Base-by-base conservation (phyloP, 371 early-diverging fungal genomes). In the Apophysomyces elegans region DNA sequence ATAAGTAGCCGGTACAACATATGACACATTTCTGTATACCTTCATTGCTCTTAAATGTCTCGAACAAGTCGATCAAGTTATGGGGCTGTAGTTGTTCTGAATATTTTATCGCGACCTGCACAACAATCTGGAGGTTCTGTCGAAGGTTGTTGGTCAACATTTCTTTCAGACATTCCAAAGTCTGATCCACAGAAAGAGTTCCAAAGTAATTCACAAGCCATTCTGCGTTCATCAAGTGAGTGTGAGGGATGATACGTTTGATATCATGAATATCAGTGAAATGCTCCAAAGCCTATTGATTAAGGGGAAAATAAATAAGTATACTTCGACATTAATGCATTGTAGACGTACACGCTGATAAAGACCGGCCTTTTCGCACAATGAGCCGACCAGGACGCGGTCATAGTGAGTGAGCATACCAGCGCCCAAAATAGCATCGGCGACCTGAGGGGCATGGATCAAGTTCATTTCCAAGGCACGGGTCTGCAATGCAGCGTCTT, bases 401-500 rank as follows among this genome's bases (percentile, higher is more conserved):
- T 99, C 99, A 70, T 98, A 99, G 73, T 97, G 95, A 32, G 90
- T 88, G 71, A 99, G 93, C 93, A 97, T 94, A 64, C 92, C 88
- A 72, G 96, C 95, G 60, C 96, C 92, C 39, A 99, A 78, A 65
- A 99, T 97, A 59, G 98, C 99, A 77, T 98, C 99, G 35, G 99
- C 99, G 11, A 99, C 98, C 72, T 98, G 98, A 45, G 98, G 98
- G 12, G 97, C 96, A 68, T 96, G 93, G 56, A 96, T 77, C 66
- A 99, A 81, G 77, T 97, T 98, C 94, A 98, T 95, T 77, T 98
- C 98, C n/a, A 99, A 85, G 57, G 98, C 83, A 59, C 94, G 90
- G 6, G 99, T 99, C 80, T 99, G 97, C 45, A 98, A 83, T 38
- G 87, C 89, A n/a, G 89, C 97, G 56, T 97, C 95, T 66, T 96